Evolutionary conservation across 225 moss, liverwort and hornwort species (phyloP).

Genomic region (Climacium dendroides): DNA sequence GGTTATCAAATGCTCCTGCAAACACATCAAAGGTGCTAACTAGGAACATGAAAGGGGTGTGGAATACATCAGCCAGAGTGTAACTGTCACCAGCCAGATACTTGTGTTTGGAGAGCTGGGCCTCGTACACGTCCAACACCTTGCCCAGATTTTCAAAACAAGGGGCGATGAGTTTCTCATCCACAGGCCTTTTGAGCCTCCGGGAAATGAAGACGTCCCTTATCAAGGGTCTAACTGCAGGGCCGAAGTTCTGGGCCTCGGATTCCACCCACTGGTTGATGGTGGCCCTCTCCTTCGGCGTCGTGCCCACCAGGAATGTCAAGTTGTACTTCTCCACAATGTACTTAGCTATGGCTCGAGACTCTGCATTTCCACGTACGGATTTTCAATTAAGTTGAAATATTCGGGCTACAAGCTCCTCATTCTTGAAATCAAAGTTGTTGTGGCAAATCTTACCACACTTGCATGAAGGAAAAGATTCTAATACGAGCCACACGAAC

Average conservation of each 20-base stretch:
- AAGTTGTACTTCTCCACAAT: constrained; percentile 52
- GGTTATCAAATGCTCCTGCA: neutral
- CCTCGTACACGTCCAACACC: constrained; percentile 56
- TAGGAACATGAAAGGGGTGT: neutral
- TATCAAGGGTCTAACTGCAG: neutral
- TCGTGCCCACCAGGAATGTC: constrained; percentile 39
- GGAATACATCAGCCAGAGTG: constrained; percentile 46
- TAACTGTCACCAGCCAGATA: constrained; percentile 55
- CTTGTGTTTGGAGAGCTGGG: constrained; percentile 33
- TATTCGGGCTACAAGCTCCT: neutral
- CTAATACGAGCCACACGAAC: neutral
- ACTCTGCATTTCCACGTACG: constrained; percentile 26
- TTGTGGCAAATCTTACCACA: too few relatives aligned
- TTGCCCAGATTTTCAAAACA: constrained; percentile 12
- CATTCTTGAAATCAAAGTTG: neutral
- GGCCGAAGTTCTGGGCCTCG: constrained; percentile 36
- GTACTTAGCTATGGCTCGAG: constrained; percentile 63
- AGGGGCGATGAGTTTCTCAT: constrained; percentile 4
- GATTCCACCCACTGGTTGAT: constrained; percentile 66
- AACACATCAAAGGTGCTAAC: neutral
- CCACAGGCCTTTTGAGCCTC: neutral
- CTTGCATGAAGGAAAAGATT: neutral
- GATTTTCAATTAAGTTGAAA: neutral
- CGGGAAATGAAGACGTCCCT: neutral
- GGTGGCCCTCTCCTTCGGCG: constrained; percentile 30